Evolutionary conservation across 495 filamentous ascomycete species (phyloP), one percentile per base, ranked within the genome.

Genomic region (Penicillium cinerascens): DNA sequence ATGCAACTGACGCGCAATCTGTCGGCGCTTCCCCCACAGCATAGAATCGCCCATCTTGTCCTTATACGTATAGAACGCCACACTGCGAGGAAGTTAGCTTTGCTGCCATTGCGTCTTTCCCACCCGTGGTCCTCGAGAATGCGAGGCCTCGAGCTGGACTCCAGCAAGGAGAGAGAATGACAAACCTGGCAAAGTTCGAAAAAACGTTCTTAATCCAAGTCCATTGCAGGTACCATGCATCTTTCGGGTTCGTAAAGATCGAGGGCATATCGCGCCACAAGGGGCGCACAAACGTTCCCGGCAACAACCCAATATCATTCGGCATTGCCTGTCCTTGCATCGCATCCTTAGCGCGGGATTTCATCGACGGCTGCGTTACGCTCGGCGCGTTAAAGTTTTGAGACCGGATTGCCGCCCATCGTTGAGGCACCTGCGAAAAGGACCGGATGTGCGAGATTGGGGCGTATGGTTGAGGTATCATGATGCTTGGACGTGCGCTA

Each of bases 261-360:
- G 81, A 81, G 9, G 84, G 82, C 56, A 78, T 66, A 45, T 83
- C 79, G 29, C 58, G 62, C 68, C 79, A 76, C 11, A 77, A 67
- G n/a, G 82, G 83, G 66, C 73, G 75, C 18, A 87, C 70, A 54
- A 83, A 85, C 5, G 84, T 86, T 58, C 80, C 76, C 29, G 66
- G 65, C 42, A 84, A 63, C 16, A 84, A 37, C 16, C 82, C 82
- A 29, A 83, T 60, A 64, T 85, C 82, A 49, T 75, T 70, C 5
- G 72, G 74, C 21, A 78, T 13, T 1, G 10, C 25, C 11, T 71
- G 59, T 1, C 53, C 21, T 8, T 49, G 49, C 10, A 54, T 38
- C 18, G 68, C 44, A 13, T 67, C 60, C 33, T 61, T 69, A 10
- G 58, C 44, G 35, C 63, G 51, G 5, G 73, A 60, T 44, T 60